Percentiles rank a stretch among this genome's conserved stretches.
Evolutionary conservation across 805 yeast species (phyloP).

Genomic region (Yarrowia yakushimensis): DNA sequence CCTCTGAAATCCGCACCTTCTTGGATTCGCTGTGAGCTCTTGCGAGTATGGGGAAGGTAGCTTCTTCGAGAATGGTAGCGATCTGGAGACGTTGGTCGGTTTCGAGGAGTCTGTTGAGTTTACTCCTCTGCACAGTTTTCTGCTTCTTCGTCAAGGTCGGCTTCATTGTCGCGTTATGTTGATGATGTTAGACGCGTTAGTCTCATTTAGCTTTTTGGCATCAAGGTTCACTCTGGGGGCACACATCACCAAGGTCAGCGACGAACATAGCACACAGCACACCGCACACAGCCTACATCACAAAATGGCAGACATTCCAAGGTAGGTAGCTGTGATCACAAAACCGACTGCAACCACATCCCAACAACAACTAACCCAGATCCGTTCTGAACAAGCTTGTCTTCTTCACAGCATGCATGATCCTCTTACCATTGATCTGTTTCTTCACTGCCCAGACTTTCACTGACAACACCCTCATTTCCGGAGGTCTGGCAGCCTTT

Average conservation of each 20-base stretch:
- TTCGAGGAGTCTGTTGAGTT: neutral
- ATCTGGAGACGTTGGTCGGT: neutral
- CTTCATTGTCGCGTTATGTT: slow-evolving; percentile 6
- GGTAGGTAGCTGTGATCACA: neutral
- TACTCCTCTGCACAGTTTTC: neutral
- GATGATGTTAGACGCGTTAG: neutral
- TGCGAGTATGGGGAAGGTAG: neutral
- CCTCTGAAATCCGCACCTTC: slow-evolving; percentile 7
- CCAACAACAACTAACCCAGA: slow-evolving; percentile 27
- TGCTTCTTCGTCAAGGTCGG: slow-evolving; percentile 1
- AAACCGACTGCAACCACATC: neutral
- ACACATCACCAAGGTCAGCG: neutral
- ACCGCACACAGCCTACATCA: neutral
- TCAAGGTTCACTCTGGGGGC: neutral
- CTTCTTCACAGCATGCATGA: slow-evolving; percentile 68
- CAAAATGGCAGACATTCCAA: slow-evolving; percentile 20
- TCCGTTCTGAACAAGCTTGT: slow-evolving; percentile 49
- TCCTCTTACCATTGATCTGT: slow-evolving; percentile 54
- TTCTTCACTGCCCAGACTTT: slow-evolving; percentile 50
- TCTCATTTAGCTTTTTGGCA: neutral
- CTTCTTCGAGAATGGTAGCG: slow-evolving; percentile 1
- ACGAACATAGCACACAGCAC: neutral
- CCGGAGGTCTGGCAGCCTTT: slow-evolving; percentile 72
- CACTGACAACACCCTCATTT: slow-evolving; percentile 49
- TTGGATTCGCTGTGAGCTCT: neutral